Evolutionary conservation across 2,329 filamentous ascomycete species (phyloP).

Genomic region (Dothideomycetes sp.): DNA sequence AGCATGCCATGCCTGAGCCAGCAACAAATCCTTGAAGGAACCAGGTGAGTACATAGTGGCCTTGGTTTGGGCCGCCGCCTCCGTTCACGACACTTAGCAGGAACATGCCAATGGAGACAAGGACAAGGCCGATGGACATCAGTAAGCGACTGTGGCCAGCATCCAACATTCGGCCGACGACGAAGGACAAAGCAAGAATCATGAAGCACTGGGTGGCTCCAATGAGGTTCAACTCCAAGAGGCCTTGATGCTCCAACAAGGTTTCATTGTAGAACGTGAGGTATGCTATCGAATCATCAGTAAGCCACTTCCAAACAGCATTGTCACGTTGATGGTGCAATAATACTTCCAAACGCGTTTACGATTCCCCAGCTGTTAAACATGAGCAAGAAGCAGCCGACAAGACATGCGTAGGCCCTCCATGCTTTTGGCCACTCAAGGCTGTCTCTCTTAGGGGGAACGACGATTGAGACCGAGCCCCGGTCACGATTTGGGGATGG

Average conservation of each 20-base stretch:
- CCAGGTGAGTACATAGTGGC: constrained; percentile 33
- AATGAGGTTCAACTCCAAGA: constrained; percentile 35
- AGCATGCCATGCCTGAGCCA: constrained; percentile 41
- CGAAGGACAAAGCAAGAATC: constrained; percentile 33
- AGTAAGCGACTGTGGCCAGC: constrained; percentile 32
- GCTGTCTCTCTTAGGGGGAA: constrained; percentile 13
- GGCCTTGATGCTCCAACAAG: constrained; percentile 28
- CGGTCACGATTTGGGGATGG: background rate
- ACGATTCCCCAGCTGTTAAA: constrained; percentile 38
- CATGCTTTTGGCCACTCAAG: constrained; percentile 33
- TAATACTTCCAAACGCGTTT: constrained; percentile 29
- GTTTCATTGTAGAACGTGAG: constrained; percentile 37
- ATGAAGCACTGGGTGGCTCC: constrained; percentile 37
- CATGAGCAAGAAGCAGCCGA: constrained; percentile 41
- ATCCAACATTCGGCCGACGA: constrained; percentile 38
- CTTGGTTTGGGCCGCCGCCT: constrained; percentile 21
- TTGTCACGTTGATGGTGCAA: too few relatives aligned
- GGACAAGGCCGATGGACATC: constrained; percentile 28
- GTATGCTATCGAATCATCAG: constrained; percentile 16
- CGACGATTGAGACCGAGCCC: background rate
- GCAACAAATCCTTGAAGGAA: constrained; percentile 36
- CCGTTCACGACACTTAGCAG: constrained; percentile 32
- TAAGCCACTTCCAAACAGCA: constrained; percentile 18
- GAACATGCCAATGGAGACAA: constrained; percentile 34
- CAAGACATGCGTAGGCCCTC: constrained; percentile 32